Evolutionary conservation across 2,329 filamentous ascomycete genomes (phyloP), one percentile per base, ranked within the genome.

Genomic region (Magnaporthiopsis rhizophila): DNA sequence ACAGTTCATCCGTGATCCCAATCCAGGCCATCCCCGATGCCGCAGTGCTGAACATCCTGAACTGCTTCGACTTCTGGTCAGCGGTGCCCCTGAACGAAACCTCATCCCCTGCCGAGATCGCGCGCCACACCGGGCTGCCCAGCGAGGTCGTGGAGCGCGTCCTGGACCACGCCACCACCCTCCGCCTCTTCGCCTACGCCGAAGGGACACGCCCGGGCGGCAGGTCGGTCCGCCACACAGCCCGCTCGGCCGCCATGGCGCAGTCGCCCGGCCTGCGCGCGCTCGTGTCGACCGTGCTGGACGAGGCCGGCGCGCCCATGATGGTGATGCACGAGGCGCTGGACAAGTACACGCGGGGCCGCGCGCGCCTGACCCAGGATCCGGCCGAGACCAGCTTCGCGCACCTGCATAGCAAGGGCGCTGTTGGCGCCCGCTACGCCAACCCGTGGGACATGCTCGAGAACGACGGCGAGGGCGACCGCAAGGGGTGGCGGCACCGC

Each of bases 11-110:
- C 38, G 6, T 3, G 30, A 4, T 30, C 38, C 9, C 15, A 15
- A 15, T 2, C 38, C 56, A 64, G 65, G 26, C 36, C 28, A 63
- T 64, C 34, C 62, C 62, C 9, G 64, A 65, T 30, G 53, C 45
- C 38, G 58, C 58, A 6, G 59, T 58, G 13, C 74, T 83, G 53
- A 80, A 81, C 67, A 72, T 81, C 18, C 72, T 83, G 21, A 83
- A 83, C 69, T 73, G 80, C 66, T 83, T 83, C 69, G 72, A 83
- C 68, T 82, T 84, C 68, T 83, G 80, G 79, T 73, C 75, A 13
- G 77, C 79, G 6, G 80, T 85, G 7, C 81, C 82, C 3, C 63
- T 83, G 0, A 73, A 78, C 30, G 79, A 79, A 21, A 73, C 75
- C 3, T 79, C 80, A 8, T 78, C 79, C 3, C 78, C 77, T 64